These are phyloP conservation scores for Cylindrotheca closterium DNA, from an alignment of 108 stramenopile species.

Conservation along the genomic window DNA sequence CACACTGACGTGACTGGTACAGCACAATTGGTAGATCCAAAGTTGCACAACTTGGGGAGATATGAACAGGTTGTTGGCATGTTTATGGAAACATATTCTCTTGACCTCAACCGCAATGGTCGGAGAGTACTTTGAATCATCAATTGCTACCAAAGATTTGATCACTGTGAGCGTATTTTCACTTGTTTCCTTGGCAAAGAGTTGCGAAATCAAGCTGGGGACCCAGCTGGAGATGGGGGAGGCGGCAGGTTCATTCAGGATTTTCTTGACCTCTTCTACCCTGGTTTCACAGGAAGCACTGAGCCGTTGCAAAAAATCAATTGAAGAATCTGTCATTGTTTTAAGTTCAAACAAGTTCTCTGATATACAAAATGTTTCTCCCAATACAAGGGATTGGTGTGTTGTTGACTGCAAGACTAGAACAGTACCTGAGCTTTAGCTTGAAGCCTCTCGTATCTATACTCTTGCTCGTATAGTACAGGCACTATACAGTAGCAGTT, in stretches of 20 bases:
- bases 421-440: too few relatives aligned
- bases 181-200: background rate
- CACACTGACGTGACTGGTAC: conserved; percentile 7
- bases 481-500: too few relatives aligned
- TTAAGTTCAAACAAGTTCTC: too few relatives aligned
- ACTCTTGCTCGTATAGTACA: too few relatives aligned
- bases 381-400: too few relatives aligned
- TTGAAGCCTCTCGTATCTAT: too few relatives aligned
- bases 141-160: conserved; percentile 4
- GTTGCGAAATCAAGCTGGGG: background rate
- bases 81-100: background rate
- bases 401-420: too few relatives aligned
- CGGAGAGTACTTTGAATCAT: background rate
- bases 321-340: background rate
- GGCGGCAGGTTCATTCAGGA: background rate
- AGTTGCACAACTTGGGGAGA: conserved; percentile 8
- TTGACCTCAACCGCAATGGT: background rate
- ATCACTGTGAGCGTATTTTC: conserved; percentile 3
- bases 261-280: background rate
- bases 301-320: background rate
- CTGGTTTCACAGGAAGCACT: background rate
- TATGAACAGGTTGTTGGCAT: background rate
- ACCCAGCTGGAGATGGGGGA: background rate
- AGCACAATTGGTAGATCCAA: conserved; percentile 20
- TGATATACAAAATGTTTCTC: too few relatives aligned